A percentile compares a stretch with the other conserved stretches of the same genome.
Evolutionary conservation across 2,329 filamentous ascomycete species (phyloP).

Genomic region (Pseudogymnoascus destructans): DNA sequence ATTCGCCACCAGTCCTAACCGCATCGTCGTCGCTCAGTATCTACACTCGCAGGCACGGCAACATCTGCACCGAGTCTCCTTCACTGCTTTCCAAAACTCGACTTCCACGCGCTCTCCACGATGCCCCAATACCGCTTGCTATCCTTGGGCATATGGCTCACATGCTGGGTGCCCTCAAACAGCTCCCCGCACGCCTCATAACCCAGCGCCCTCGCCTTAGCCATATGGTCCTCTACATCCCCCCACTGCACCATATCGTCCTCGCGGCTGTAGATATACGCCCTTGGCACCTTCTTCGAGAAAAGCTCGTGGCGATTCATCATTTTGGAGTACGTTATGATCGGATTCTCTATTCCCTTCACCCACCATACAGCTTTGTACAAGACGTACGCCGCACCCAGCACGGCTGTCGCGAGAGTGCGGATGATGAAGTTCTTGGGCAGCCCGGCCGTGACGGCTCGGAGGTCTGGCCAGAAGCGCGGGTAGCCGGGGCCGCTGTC

Average conservation of each 20-base stretch:
- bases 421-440: slow-evolving; percentile 18
- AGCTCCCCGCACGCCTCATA: slow-evolving; percentile 17
- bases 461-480: slow-evolving; percentile 19
- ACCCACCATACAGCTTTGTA: slow-evolving; percentile 10
- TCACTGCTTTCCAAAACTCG: slow-evolving; percentile 8
- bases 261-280: slow-evolving; percentile 23
- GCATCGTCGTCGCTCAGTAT: neutral
- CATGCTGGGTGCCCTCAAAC: slow-evolving; percentile 19
- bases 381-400: slow-evolving; percentile 12
- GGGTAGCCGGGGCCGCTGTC: slow-evolving; percentile 34
- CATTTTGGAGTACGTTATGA: slow-evolving; percentile 13
- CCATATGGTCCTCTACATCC: slow-evolving; percentile 21
- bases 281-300: slow-evolving; percentile 12
- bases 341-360: slow-evolving; percentile 11
- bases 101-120: slow-evolving; percentile 17
- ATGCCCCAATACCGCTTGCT: slow-evolving; percentile 22
- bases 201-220: slow-evolving; percentile 18
- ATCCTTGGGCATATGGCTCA: slow-evolving; percentile 18
- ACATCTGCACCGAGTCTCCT: neutral
- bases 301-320: slow-evolving; percentile 16
- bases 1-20: neutral
- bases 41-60: neutral
- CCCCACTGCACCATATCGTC: slow-evolving; percentile 20
- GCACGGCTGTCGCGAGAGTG: slow-evolving; percentile 9
- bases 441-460: slow-evolving; percentile 19